Evolutionary conservation across 345 rosid genomes (phyloP).

Genomic region (Populus alba): DNA sequence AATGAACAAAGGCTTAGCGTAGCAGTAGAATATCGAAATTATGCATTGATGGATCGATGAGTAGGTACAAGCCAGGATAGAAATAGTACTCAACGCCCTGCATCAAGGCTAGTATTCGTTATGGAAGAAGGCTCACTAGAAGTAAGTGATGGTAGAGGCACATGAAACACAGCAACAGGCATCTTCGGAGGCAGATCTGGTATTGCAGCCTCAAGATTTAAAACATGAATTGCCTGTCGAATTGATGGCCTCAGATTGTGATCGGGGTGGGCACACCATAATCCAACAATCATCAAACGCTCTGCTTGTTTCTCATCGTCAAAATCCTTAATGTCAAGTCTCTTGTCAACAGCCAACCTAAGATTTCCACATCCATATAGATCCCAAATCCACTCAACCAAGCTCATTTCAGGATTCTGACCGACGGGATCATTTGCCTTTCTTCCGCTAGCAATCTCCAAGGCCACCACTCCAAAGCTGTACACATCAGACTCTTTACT

Average conservation of each 20-base stretch:
- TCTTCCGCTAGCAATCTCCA: constrained; percentile 17
- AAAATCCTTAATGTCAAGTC: constrained; percentile 10
- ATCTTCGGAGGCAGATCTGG: constrained; percentile 16
- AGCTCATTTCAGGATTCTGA: constrained; percentile 17
- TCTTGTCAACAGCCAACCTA: constrained; percentile 23
- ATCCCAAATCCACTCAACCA: constrained; percentile 48
- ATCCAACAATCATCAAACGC: constrained; percentile 34
- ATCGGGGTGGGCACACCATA: constrained; percentile 28
- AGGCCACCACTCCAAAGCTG: constrained; percentile 16
- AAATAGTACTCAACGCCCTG: neutral
- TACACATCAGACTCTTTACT: constrained; percentile 33
- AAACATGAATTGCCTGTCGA: constrained; percentile 19
- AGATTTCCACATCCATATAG: constrained; percentile 27
- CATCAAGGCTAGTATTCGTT: neutral
- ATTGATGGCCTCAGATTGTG: constrained; percentile 22
- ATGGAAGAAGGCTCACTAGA: neutral
- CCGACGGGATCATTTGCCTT: constrained; percentile 31
- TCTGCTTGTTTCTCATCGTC: constrained; percentile 37
- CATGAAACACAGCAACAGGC: constrained; percentile 5
- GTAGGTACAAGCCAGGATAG: no score
- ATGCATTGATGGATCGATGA: no score
- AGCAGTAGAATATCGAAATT: no score
- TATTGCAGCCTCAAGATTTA: constrained; percentile 3
- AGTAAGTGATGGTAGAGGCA: neutral
- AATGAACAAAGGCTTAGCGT: no score